A percentile compares a stretch with the other conserved stretches of the same genome.
Conservation (phyloP, 192 early-diverging fungal genomes). For the Kappamyces sp. region DNA sequence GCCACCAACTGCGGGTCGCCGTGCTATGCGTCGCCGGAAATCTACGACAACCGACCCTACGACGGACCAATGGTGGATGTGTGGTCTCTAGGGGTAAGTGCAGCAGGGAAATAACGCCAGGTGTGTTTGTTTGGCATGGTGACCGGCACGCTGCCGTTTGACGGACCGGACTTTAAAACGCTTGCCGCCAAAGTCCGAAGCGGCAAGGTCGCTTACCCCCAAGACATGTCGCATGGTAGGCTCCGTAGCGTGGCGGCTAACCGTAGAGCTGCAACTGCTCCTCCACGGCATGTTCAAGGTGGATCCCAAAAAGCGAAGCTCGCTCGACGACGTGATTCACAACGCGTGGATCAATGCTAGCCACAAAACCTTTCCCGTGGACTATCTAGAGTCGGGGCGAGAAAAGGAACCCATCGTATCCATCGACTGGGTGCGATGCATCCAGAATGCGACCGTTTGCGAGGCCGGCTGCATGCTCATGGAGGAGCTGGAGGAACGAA, state of each 20-base stretch:
- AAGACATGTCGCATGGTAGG: slow-evolving; percentile 20
- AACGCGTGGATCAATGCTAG: slow-evolving; percentile 17
- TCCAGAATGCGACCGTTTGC: neutral
- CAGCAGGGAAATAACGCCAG: slow-evolving; percentile 8
- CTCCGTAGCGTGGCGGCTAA: slow-evolving; percentile 1
- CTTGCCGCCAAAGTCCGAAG: slow-evolving; percentile 15
- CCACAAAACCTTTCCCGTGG: slow-evolving; percentile 1
- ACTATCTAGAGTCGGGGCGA: slow-evolving; percentile 3
- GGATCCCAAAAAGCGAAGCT: slow-evolving; percentile 17
- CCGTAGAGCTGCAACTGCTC: slow-evolving; percentile 18
- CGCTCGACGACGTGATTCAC: slow-evolving; percentile 3
- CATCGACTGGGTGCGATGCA: slow-evolving; percentile 6
- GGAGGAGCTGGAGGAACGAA: slow-evolving; percentile 6
- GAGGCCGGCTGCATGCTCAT: slow-evolving; percentile 14
- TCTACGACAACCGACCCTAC: slow-evolving; percentile 20
- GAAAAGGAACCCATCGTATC: slow-evolving; percentile 6
- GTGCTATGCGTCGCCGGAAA: slow-evolving; percentile 40
- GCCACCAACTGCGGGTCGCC: slow-evolving; percentile 34
- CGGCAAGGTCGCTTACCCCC: slow-evolving; percentile 22
- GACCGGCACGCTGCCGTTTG: slow-evolving; percentile 30
- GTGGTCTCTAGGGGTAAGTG: slow-evolving; percentile 25
- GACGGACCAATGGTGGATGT: slow-evolving; percentile 26
- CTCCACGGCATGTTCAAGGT: slow-evolving; percentile 18
- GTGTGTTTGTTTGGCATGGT: slow-evolving; percentile 34
- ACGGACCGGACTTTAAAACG: slow-evolving; percentile 19